These are phyloP conservation scores for Alternaria burnsii DNA, from an alignment of 2,329 filamentous ascomycete genomes.

Conservation along the genomic window DNA sequence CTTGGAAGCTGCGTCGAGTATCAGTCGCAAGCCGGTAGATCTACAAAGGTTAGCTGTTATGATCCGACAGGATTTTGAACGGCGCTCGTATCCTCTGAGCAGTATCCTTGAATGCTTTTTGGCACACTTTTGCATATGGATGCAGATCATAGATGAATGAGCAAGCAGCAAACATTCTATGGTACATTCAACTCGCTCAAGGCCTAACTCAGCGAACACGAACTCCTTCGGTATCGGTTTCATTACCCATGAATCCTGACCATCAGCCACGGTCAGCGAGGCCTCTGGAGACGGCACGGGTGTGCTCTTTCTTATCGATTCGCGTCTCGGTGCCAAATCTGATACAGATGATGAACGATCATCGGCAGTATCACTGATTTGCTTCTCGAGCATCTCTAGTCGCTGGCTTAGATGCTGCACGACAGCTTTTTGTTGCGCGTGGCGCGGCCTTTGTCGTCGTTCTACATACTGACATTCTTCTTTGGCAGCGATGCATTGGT, in stretches of 20 bases:
- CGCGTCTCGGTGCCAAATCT: slow-evolving; percentile 1
- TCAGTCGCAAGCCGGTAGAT: slow-evolving; percentile 41
- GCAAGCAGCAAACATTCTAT: background rate
- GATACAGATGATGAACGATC: slow-evolving; percentile 9
- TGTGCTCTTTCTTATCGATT: background rate
- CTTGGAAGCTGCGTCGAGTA: slow-evolving; percentile 34
- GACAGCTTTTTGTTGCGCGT: slow-evolving; percentile 32
- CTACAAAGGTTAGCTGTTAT: slow-evolving; percentile 22
- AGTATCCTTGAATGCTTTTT: background rate
- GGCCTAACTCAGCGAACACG: background rate
- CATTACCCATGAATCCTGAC: slow-evolving; percentile 32
- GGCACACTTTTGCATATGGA: background rate
- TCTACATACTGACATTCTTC: slow-evolving; percentile 41
- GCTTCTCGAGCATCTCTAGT: slow-evolving; percentile 38
- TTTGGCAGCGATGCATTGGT: slow-evolving; percentile 36
- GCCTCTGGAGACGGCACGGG: slow-evolving; percentile 23
- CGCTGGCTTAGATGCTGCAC: slow-evolving; percentile 33
- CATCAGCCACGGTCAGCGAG: slow-evolving; percentile 24
- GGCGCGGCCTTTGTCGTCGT: slow-evolving; percentile 34
- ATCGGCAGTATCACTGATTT: slow-evolving; percentile 18
- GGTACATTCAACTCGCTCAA: background rate
- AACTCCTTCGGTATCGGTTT: background rate
- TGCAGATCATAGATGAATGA: background rate
- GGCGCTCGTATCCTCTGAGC: background rate
- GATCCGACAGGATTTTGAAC: background rate